Conservation (phyloP, 441 rosid species). For the Pelargonium fulgidum region DNA sequence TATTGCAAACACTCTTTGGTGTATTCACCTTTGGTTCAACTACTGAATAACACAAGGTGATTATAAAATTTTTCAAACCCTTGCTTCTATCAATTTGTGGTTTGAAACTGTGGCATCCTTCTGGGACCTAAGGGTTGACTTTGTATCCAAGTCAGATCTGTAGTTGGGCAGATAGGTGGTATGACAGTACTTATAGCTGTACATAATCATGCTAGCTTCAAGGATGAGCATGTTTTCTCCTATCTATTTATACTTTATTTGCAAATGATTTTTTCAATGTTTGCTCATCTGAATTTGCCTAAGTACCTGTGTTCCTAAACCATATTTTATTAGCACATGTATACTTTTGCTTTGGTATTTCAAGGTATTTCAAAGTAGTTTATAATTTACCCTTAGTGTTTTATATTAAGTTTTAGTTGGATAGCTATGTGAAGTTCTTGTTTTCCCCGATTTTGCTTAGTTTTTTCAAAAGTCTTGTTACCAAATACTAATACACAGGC, state of each 20-base stretch:
- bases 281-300: too few species aligned
- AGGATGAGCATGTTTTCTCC: not conserved
- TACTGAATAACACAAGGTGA: conserved; percentile 20
- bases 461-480: too few species aligned
- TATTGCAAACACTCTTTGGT: conserved; percentile 20
- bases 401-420: too few species aligned
- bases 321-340: too few species aligned
- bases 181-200: conserved; percentile 13
- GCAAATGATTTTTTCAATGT: not conserved
- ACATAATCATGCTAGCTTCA: conserved; percentile 27
- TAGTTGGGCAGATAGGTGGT: conserved; percentile 20
- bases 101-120: conserved; percentile 22
- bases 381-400: too few species aligned
- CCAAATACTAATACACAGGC: too few species aligned
- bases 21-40: conserved; percentile 17
- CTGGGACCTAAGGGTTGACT: conserved; percentile 14
- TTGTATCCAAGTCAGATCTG: conserved; percentile 22
- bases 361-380: too few species aligned
- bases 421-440: too few species aligned
- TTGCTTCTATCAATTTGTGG: conserved; percentile 18
- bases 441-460: too few species aligned
- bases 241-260: not conserved
- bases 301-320: too few species aligned
- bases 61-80: conserved; percentile 19
- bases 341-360: too few species aligned